A percentile compares a stretch with the other conserved stretches of the same genome.
These are phyloP conservation scores for Camellia lanceoleosa DNA, from an alignment of 148 eudicot genomes.

Conservation along the genomic window DNA sequence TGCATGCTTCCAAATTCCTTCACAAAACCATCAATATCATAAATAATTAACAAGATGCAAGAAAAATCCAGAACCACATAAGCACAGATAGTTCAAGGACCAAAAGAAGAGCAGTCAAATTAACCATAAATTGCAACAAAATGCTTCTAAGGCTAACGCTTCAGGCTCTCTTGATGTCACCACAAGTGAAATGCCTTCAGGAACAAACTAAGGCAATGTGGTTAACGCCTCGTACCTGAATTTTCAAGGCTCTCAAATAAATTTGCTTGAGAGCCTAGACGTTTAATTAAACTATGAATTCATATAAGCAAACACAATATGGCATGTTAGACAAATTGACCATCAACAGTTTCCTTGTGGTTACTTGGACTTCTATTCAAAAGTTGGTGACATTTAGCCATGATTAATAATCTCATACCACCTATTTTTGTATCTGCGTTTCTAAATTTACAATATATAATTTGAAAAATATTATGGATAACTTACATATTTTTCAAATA, in stretches of 20 bases:
- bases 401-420: neutral
- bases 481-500: neutral
- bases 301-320: neutral
- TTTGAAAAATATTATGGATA: neutral
- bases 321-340: neutral
- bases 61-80: slow-evolving; percentile 5
- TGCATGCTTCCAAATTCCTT: slow-evolving; percentile 60
- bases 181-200: neutral
- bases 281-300: neutral
- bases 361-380: no score
- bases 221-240: neutral
- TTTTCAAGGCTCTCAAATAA: slow-evolving; percentile 3
- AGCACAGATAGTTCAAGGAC: neutral
- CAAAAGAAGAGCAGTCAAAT: neutral
- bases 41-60: slow-evolving; percentile 4
- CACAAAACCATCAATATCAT: neutral
- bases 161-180: neutral
- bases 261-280: neutral
- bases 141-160: neutral
- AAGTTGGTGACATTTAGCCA: neutral
- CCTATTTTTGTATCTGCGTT: neutral
- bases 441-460: neutral
- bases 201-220: neutral
- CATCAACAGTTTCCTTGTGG: no score
- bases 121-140: neutral